Conservation (phyloP, 495 filamentous ascomycete genomes). For the Daldinia vernicosa region DNA sequence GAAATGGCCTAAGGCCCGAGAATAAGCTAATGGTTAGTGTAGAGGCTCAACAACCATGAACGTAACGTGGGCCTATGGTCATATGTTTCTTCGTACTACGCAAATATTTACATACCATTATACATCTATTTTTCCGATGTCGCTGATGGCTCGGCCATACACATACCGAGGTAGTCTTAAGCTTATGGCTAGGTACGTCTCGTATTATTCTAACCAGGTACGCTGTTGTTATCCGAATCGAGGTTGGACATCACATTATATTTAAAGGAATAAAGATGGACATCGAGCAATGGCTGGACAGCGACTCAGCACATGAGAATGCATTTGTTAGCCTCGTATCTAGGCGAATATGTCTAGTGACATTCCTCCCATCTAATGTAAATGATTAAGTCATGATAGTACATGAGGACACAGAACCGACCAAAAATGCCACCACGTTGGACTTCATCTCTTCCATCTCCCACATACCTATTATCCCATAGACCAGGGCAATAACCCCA, state of each 20-base stretch:
- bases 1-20: not conserved
- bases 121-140: conserved; percentile 17
- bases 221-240: not conserved
- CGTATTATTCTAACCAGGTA: not conserved
- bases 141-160: conserved; percentile 14
- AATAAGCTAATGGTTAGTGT: not conserved
- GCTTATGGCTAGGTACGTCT: not conserved
- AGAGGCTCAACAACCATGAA: conserved; percentile 4
- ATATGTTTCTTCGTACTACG: not conserved
- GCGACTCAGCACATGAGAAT: not conserved
- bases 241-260: not conserved
- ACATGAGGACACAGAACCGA: conserved; percentile 40
- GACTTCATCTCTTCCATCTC: conserved; percentile 41
- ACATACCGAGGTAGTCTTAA: not conserved
- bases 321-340: conserved; percentile 10
- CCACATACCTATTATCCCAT: conserved; percentile 44
- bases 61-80: not conserved
- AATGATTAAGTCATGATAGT: conserved; percentile 34
- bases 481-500: conserved; percentile 43
- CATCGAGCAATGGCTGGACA: not conserved
- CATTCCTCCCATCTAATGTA: conserved; percentile 35
- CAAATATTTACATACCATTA: not conserved
- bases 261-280: not conserved
- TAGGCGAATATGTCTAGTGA: conserved; percentile 31
- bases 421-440: conserved; percentile 46